Base-by-base conservation (phyloP, 1,284 basidiomycete species). In the Naganishia cerealis region DNA sequence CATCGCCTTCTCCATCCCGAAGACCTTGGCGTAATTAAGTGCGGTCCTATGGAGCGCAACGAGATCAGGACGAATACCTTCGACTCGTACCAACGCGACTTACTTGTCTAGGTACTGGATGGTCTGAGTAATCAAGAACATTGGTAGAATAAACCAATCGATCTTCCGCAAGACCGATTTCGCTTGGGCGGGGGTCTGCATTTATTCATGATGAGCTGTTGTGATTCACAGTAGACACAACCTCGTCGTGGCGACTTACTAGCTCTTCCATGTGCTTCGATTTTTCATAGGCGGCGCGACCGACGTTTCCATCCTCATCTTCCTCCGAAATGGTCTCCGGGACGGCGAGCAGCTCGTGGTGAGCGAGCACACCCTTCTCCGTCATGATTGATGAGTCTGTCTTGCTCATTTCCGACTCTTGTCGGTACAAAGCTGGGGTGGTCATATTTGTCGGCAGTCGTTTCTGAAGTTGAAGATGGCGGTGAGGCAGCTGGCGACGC, bases 1-100 rank as follows among this genome's bases (percentile, higher is more conserved):
- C 73, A 78, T 75, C 0, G 75, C 76, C 65, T 77, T 77, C 48
- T 78, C 74, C 75, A 77, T 75, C 36, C 77, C 77, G 43, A 78
- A 79, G 12, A 48, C 46, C 42, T 77, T 78, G 18, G 75, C 76
- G 46, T 77, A 77, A 69, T 78, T 77, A n/a, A 77, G 62, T 1
- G 77, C 77, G 0, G 76, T 78, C 57, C 46, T 62, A n/a, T 50
- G 12, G 13, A 42, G 13, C 7, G 24, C 29, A 15, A 24, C 2
- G n/a, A 21, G 8, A 10, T 48, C 10, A 48, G 46, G 10, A 10
- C 46, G 6, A 4, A 24, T 42, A 18, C 40, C 7, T 9, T 9
- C 13, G n/a, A 7, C 46, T 21, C 43, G 7, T 10, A 2, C 1
- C n/a, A 13, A 13, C n/a, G 46, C n/a, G 21, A 18, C 46, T 10